Base-by-base conservation (phyloP, 139 green algal genomes). In the Coelastrella sp. region DNA sequence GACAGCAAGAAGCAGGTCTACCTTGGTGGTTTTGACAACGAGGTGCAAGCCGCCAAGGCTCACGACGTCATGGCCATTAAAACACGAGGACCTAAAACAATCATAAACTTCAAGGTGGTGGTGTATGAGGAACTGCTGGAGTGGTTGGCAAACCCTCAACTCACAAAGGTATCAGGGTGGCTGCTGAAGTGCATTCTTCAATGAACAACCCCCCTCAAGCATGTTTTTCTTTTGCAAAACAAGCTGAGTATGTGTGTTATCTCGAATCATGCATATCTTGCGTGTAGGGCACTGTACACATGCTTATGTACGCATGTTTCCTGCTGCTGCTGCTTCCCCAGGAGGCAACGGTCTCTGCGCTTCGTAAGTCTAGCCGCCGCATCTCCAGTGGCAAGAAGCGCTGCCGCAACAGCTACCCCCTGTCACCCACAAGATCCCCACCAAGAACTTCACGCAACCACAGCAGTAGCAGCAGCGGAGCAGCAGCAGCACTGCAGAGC, bases 1-100 rank as follows among this genome's bases (percentile, higher is more conserved):
- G 66, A 86, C 25, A 45, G 75, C 40, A 93, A 91, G 73, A 91
- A 93, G 83, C 89, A 93, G 72, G 75, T 93, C 0, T 92, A 92
- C 81, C 81, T 92, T 25, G 87, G 87, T 7, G 87, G 84, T 23
- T 89, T 88, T 45, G 87, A 91, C 63, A 48, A 62, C 37, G 87
- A 91, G 79, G 63, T 81, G 5, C 53, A 82, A 38, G 87, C 87
- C 1, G 87, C 86, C 62, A 84, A 84, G 41, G 88, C 88, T 25
- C 81, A 91, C 50, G 88, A 91, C 32, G 38, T 90, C 27, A 88
- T 90, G 85, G 88, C 85, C 41, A 63, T 91, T 23, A 89, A 90
- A 77, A 85, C 66, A 40, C 59, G 81, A 2, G 85, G 81, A 25
- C 23, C n/a, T 8, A 59, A 43, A 25, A 76, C 84, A 41, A 66